Conservation (phyloP, 2,329 filamentous ascomycete species). For the Alternaria sp. region DNA sequence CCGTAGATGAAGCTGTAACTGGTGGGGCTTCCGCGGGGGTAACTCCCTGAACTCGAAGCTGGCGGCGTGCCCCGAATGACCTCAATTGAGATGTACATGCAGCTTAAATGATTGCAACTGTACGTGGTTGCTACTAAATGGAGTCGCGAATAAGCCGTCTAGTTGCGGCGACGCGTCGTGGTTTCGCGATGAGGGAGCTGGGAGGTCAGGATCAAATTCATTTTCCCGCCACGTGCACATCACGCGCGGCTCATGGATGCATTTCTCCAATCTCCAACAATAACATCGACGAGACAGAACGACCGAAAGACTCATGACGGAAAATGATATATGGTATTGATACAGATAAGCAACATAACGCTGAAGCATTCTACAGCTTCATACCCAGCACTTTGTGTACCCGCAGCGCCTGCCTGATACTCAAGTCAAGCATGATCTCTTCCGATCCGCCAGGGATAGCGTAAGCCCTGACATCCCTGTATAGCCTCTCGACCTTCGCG, state of each 20-base stretch:
- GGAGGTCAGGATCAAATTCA: background rate
- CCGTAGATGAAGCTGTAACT: conserved; percentile 4
- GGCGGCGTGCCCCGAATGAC: background rate
- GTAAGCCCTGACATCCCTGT: conserved; percentile 94
- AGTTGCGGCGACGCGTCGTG: background rate
- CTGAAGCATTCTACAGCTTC: conserved; percentile 72
- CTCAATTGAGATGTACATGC: background rate
- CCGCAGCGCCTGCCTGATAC: conserved; percentile 86
- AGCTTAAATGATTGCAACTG: background rate
- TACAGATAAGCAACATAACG: background rate
- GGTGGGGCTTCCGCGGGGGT: conserved; percentile 9
- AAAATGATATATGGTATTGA: background rate
- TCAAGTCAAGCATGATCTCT: conserved; percentile 98
- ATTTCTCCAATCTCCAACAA: background rate
- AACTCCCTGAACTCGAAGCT: background rate
- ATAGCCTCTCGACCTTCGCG: conserved; percentile 91
- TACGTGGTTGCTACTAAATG: background rate
- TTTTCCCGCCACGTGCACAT: background rate
- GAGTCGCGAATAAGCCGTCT: background rate
- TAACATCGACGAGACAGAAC: background rate
- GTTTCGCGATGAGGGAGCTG: background rate
- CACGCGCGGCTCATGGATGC: background rate
- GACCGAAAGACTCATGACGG: background rate
- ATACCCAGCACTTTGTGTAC: conserved; percentile 92
- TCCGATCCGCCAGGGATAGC: conserved; percentile 93